A percentile compares a stretch with the other conserved stretches of the same genome.
Evolutionary conservation across 129 eudicot genomes (phyloP).

Genomic region (Heracleum sosnowskyi): DNA sequence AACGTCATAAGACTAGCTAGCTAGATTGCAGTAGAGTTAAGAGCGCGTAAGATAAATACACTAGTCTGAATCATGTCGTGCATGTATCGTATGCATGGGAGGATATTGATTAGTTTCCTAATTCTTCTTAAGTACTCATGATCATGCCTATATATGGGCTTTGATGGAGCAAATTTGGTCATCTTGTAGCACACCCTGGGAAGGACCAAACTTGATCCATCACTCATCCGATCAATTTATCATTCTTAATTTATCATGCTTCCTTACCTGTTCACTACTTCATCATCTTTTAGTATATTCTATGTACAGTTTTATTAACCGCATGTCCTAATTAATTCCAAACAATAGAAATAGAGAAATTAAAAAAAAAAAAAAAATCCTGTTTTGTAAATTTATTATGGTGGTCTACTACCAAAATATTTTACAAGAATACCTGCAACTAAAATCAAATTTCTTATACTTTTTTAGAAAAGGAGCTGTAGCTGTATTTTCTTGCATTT

Average conservation of each 20-base stretch:
- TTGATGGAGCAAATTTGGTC: conserved; percentile 84
- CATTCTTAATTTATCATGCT: background rate
- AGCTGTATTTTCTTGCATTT: too few relatives aligned
- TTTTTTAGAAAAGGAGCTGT: too few relatives aligned
- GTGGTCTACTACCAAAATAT: too few relatives aligned
- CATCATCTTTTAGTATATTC: background rate
- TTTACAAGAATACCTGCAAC: too few relatives aligned
- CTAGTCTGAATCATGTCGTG: background rate
- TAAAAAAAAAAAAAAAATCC: too few relatives aligned
- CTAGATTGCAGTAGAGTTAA: background rate
- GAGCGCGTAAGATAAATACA: background rate
- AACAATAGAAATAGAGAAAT: too few relatives aligned
- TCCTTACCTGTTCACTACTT: background rate
- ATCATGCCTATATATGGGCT: conserved; percentile 1
- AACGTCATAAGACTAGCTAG: background rate
- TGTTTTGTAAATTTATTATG: too few relatives aligned
- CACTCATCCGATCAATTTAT: background rate
- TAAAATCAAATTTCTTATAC: too few relatives aligned
- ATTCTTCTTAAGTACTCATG: background rate
- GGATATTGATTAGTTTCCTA: conserved; percentile 5
- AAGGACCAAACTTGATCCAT: conserved; percentile 89
- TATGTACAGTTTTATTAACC: background rate
- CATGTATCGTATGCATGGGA: background rate
- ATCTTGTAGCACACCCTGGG: conserved; percentile 27
- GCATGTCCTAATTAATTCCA: background rate